These are phyloP conservation scores for Blastobotrys buckinghamii DNA, from an alignment of 1,139 yeast genomes.

Conservation along the genomic window DNA sequence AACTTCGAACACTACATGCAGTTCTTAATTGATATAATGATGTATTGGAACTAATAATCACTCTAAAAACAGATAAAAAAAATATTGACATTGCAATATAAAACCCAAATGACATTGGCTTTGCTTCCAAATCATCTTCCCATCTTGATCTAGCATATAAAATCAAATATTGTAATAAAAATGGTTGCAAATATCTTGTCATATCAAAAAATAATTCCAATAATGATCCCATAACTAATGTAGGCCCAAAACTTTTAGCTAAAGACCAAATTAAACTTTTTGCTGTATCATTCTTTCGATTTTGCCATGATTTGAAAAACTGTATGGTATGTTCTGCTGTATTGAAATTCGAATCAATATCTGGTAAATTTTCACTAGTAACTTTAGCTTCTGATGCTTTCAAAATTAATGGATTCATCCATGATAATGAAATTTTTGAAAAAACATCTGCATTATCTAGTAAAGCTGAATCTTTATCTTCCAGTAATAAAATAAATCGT, in stretches of 20 bases:
- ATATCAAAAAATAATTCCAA: slow-evolving; percentile 68
- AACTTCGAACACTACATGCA: slow-evolving; percentile 40
- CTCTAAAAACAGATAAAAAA: slow-evolving; percentile 68
- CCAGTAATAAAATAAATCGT: too few species aligned
- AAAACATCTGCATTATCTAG: slow-evolving; percentile 71
- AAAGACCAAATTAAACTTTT: slow-evolving; percentile 63
- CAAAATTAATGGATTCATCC: slow-evolving; percentile 85
- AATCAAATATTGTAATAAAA: slow-evolving; percentile 64
- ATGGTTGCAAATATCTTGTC: slow-evolving; percentile 71
- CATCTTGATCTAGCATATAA: slow-evolving; percentile 71
- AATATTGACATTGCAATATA: slow-evolving; percentile 81
- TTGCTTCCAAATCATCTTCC: slow-evolving; percentile 20
- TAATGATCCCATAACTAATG: slow-evolving; percentile 57
- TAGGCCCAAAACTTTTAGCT: slow-evolving; percentile 56
- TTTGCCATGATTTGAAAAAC: slow-evolving; percentile 55
- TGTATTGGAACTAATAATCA: slow-evolving; percentile 66
- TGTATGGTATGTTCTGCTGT: slow-evolving; percentile 42
- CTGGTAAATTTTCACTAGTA: slow-evolving; percentile 70
- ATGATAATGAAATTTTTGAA: slow-evolving; percentile 66
- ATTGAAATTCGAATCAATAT: slow-evolving; percentile 58
- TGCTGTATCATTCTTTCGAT: slow-evolving; percentile 36
- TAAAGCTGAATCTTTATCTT: slow-evolving; percentile 15
- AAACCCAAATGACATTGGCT: slow-evolving; percentile 66
- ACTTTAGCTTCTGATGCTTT: slow-evolving; percentile 66
- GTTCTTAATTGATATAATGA: slow-evolving; percentile 43